These are phyloP conservation scores for Euphorbia schlechtendalii DNA, from an alignment of 441 rosid species.

Conservation along the genomic window DNA sequence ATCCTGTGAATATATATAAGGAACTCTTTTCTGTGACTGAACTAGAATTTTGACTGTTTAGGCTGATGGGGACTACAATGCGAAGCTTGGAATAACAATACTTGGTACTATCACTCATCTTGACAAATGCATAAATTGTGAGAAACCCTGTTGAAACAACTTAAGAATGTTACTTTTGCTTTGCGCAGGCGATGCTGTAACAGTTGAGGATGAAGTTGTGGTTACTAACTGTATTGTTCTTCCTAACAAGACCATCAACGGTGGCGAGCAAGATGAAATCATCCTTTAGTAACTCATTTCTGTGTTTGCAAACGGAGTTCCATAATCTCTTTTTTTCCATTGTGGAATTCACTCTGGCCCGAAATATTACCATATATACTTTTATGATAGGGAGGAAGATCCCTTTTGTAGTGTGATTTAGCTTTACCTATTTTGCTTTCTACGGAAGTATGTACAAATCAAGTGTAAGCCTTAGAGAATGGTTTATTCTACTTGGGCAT, in stretches of 20 bases:
- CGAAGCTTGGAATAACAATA: slow-evolving; percentile 66
- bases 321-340: not conserved
- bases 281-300: slow-evolving; percentile 34
- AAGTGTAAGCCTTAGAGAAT: not conserved
- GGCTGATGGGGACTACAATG: slow-evolving; percentile 65
- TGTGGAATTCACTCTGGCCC: not conserved
- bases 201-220: slow-evolving; percentile 68
- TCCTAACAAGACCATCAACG: slow-evolving; percentile 51
- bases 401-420: not conserved
- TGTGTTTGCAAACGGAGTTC: not conserved
- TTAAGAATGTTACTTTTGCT: not conserved
- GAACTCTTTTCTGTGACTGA: slow-evolving; percentile 1
- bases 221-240: slow-evolving; percentile 72
- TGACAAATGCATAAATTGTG: not conserved
- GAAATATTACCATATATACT: not conserved
- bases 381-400: not conserved
- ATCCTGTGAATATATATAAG: not conserved
- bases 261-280: slow-evolving; percentile 61
- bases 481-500: not conserved
- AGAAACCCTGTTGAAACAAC: not conserved
- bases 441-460: not conserved
- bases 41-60: slow-evolving; percentile 20
- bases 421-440: not conserved
- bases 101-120: slow-evolving; percentile 38
- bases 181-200: slow-evolving; percentile 58